Base-by-base conservation (phyloP, 371 early-diverging fungal genomes). In the Rhizomucor pusillus region DNA sequence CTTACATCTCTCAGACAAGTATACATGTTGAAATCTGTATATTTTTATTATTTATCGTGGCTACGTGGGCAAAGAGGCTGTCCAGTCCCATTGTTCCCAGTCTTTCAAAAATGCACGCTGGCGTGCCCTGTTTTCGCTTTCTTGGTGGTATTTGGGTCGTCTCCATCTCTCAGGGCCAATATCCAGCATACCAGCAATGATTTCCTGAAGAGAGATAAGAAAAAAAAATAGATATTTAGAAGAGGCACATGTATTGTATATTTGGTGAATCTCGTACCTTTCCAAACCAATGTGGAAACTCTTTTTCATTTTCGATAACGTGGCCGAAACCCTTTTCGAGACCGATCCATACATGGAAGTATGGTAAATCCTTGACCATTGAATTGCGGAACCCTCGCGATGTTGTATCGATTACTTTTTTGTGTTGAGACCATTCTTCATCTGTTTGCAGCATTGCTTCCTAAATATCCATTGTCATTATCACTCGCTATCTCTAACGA, bases 331-430 rank as follows among this genome's bases (percentile, higher is more conserved):
- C 95, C 36, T 85, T 79, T 55, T 93, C 87, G 1, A 90, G 86
- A 29, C 89, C 87, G 56, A 86, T 90, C 98, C 98, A 98, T 1
- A 97, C 94, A 58, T 98, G 98, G 60, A 98, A 95, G 64, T 91
- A 98, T 1, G 97, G 95, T 60, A 96, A 50, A 41, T 89, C 79
- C 19, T 82, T 76, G 5, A 87, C 86, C 77, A 92, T 71, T 1
- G 85, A 78, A 25, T 80, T 59, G 16, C 91, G 80, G 61, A 92
- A 90, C 9, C 90, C 90, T 45, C 86, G 76, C 5, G 74, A 68
- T 5, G 69, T 60, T 0, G 97, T 97, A 36, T 91, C 91, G 45
- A 94, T 92, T 19, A 97, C 20, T 47, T 93, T 93, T 34, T 78
- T 82, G 60, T 97, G 95, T 60, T 94, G 95, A 7, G 93, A 85